Evolutionary conservation across 2,329 filamentous ascomycete genomes (phyloP), one percentile per base, ranked within the genome.

Genomic region (Fusarium clavum): DNA sequence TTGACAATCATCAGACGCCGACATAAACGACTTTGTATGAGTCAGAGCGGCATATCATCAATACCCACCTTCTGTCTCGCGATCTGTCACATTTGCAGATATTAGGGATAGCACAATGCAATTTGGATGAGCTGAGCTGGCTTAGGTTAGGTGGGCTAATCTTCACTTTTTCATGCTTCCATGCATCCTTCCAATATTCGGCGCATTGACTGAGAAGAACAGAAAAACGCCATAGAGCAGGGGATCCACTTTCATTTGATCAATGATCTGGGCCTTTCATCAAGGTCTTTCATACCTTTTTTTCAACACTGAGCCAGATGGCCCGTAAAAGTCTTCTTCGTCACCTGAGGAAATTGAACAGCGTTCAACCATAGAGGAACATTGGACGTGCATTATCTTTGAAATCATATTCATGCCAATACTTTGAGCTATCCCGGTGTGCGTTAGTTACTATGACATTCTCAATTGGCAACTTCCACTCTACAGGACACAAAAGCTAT

Each of bases 101-200:
- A 32, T 57, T 65, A 38, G 34, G 68, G 70, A 46, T 46, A 65
- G 53, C 24, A 29, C 38, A 46, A 56, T 52, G 40, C 30, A 54
- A 57, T 41, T 53, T 41, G 32, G 13, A 30, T 24, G 43, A 25
- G 47, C 73, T 52, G 58, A 47, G 58, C 12, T 22, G 29, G 30
- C 48, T n/a, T n/a, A n/a, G 34, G 34, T 38, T 52, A 52, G 48
- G 18, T 24, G 12, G 18, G 8, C 48, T 52, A 40, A 34, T 24
- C 24, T n/a, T 52, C 53, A 65, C 34, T n/a, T 38, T 62, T 60
- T 59, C 56, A 49, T 75, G 63, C 57, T 71, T 67, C 61, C 24
- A 70, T 32, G 27, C 61, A 34, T 49, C 51, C 72, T 72, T 74
- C 72, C 44, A 74, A 65, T 44, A 48, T 69, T 72, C 56, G 43